phyloP scores from a whole-genome alignment of 352 stramenopile genomes.

The Pythium monospermum region DNA sequence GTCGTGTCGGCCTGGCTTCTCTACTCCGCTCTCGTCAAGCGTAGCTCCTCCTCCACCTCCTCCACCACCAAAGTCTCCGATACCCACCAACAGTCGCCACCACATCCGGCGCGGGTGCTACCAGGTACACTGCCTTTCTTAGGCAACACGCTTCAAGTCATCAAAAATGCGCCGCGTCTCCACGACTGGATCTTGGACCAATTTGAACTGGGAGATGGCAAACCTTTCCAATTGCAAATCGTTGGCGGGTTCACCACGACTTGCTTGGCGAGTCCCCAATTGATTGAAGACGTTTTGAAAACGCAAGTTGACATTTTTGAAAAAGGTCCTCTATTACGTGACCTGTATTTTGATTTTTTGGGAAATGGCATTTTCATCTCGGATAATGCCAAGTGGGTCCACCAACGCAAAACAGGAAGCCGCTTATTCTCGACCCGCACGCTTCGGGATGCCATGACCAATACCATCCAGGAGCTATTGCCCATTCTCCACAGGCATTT shows the following conservation, averaged over 20 bases:
- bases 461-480: conserved; percentile 23
- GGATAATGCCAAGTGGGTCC: conserved; percentile 32
- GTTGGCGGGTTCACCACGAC: conserved; percentile 19
- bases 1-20: background rate
- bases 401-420: conserved; percentile 48
- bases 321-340: conserved; percentile 30
- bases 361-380: conserved; percentile 35
- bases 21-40: background rate
- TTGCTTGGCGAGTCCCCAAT: conserved; percentile 11
- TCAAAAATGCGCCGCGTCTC: conserved; percentile 16
- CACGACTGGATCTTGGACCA: conserved; percentile 28
- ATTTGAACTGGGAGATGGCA: conserved; percentile 19
- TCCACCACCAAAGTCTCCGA: too few species aligned
- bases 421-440: conserved; percentile 37
- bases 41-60: too few species aligned
- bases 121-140: conserved; percentile 1
- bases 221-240: conserved; percentile 27
- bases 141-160: conserved; percentile 21
- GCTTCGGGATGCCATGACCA: conserved; percentile 35
- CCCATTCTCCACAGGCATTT: conserved; percentile 21
- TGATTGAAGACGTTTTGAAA: conserved; percentile 9
- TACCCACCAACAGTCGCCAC: background rate
- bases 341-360: conserved; percentile 22
- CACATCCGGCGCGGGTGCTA: background rate
- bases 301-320: conserved; percentile 32